These are phyloP conservation scores for Hypoxylon fuscum DNA, from an alignment of 495 filamentous ascomycete genomes.

Conservation along the genomic window DNA sequence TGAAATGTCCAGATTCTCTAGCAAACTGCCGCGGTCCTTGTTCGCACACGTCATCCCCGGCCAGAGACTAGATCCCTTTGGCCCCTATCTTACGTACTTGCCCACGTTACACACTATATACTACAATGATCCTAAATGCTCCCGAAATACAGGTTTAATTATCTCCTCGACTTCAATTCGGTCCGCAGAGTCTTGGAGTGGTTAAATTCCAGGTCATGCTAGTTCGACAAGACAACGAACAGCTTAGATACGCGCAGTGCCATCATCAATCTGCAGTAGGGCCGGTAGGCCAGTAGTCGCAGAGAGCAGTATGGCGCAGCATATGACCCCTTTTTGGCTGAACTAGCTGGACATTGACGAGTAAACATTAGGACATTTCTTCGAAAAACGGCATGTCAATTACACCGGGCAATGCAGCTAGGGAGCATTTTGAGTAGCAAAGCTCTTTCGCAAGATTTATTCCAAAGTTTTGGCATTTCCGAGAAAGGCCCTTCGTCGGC, in stretches of 20 bases:
- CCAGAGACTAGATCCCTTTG: constrained; percentile 6
- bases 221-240: not conserved
- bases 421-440: not conserved
- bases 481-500: constrained; percentile 15
- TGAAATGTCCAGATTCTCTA: constrained; percentile 10
- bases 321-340: not conserved
- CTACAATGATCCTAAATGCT: constrained; percentile 6
- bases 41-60: constrained; percentile 19
- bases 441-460: not conserved
- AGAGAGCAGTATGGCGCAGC: not conserved
- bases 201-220: constrained; percentile 22
- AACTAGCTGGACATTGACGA: not conserved
- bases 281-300: not conserved
- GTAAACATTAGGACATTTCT: not conserved
- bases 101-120: not conserved
- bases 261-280: constrained; percentile 5
- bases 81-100: not conserved
- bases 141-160: constrained; percentile 2
- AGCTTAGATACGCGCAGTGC: not conserved
- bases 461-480: not conserved
- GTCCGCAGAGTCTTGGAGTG: constrained; percentile 28
- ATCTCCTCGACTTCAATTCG: constrained; percentile 18
- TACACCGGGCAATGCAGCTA: not conserved
- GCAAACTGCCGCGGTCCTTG: constrained; percentile 21
- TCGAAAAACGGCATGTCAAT: constrained; percentile 1